These are phyloP conservation scores for Ogataea wickerhamii DNA, from an alignment of 805 yeast genomes.

Conservation along the genomic window DNA sequence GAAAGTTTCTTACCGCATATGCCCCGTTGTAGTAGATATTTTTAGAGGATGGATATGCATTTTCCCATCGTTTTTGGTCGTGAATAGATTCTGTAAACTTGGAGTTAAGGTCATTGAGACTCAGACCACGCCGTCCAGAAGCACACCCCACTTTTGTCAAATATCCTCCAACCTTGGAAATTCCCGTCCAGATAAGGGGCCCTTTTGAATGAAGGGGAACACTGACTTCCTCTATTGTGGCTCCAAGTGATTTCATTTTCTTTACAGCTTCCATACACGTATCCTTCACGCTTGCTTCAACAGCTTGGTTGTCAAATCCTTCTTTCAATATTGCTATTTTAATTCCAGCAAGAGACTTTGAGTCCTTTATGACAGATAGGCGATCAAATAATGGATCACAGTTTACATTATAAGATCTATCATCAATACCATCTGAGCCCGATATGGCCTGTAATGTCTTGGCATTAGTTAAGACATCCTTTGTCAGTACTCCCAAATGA, in stretches of 20 bases:
- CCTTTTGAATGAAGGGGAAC: slow-evolving; percentile 35
- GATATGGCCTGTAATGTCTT: slow-evolving; percentile 32
- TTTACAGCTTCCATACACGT: slow-evolving; percentile 27
- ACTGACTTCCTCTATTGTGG: slow-evolving; percentile 33
- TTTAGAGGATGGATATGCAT: slow-evolving; percentile 14
- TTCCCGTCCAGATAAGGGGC: slow-evolving; percentile 36
- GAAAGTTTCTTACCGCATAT: slow-evolving; percentile 29
- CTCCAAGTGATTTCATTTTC: slow-evolving; percentile 30
- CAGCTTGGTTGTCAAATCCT: slow-evolving; percentile 31
- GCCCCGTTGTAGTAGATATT: slow-evolving; percentile 27
- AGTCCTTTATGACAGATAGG: slow-evolving; percentile 23
- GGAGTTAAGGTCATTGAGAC: slow-evolving; percentile 10
- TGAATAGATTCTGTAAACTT: slow-evolving; percentile 9
- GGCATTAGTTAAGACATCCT: slow-evolving; percentile 33
- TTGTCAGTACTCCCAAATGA: slow-evolving; percentile 36
- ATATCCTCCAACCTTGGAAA: slow-evolving; percentile 24
- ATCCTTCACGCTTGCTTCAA: slow-evolving; percentile 27
- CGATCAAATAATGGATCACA: slow-evolving; percentile 20
- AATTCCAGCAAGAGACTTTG: slow-evolving; percentile 22
- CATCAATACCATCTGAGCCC: slow-evolving; percentile 34
- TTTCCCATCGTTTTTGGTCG: slow-evolving; percentile 9
- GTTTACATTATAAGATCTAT: slow-evolving; percentile 14
- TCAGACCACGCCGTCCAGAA: slow-evolving; percentile 20
- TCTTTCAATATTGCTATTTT: slow-evolving; percentile 34
- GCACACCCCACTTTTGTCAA: slow-evolving; percentile 10